Conservation (phyloP, 352 stramenopile genomes). For the Phytopythium vexans region DNA sequence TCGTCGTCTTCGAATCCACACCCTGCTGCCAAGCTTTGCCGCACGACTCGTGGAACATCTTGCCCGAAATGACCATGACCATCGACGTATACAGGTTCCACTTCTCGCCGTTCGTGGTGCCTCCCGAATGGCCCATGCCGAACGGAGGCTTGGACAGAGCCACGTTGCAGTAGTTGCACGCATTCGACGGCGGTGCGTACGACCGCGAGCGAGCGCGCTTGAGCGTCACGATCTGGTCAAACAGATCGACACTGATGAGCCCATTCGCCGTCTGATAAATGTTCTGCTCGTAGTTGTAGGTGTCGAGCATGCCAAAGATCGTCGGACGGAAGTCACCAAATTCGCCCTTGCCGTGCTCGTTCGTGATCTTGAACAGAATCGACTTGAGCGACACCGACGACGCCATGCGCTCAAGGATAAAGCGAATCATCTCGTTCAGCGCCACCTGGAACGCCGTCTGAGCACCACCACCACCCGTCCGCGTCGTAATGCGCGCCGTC, state of each 20-base stretch:
- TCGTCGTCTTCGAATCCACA: constrained; percentile 54
- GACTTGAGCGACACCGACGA: constrained; percentile 91
- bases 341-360: constrained; percentile 89
- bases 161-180: constrained; percentile 80
- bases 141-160: constrained; percentile 80
- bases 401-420: constrained; percentile 94
- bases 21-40: constrained; percentile 83
- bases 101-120: constrained; percentile 59
- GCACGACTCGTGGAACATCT: constrained; percentile 86
- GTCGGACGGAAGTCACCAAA: constrained; percentile 94
- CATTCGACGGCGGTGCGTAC: constrained; percentile 72
- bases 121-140: constrained; percentile 71
- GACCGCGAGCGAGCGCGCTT: constrained; percentile 70
- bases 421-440: constrained; percentile 90
- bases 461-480: constrained; percentile 54
- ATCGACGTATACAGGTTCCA: constrained; percentile 85
- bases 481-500: constrained; percentile 55
- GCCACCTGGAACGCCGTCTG: constrained; percentile 88
- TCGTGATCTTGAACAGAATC: constrained; percentile 95
- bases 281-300: constrained; percentile 90
- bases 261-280: constrained; percentile 87
- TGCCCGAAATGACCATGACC: constrained; percentile 73
- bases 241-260: constrained; percentile 81
- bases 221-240: constrained; percentile 79
- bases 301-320: constrained; percentile 93